Percentiles rank a stretch among this genome's conserved stretches.
phyloP scores from a whole-genome alignment of 352 stramenopile species.

The Globisporangium paddicum region DNA sequence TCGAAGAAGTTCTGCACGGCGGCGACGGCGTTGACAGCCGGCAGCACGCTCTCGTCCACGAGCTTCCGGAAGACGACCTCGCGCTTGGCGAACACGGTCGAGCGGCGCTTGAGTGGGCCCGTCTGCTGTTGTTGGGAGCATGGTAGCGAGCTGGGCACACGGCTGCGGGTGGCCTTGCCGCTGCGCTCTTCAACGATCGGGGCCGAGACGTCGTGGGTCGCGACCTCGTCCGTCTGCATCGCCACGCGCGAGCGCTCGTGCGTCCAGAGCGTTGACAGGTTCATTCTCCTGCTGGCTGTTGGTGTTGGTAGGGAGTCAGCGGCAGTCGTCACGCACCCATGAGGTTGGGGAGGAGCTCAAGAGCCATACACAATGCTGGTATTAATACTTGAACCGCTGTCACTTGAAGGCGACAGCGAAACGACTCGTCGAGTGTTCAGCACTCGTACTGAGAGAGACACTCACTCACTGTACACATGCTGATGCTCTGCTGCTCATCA shows the following conservation, averaged over 20 bases:
- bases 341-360: background rate
- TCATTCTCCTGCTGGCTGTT: constrained; percentile 21
- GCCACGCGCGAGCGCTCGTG: constrained; percentile 42
- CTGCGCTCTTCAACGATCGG: constrained; percentile 5
- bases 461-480: background rate
- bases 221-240: constrained; percentile 9
- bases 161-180: background rate
- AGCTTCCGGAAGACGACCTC: constrained; percentile 29
- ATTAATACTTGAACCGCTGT: background rate
- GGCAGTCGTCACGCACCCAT: background rate
- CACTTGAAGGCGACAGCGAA: background rate
- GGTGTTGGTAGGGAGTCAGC: background rate
- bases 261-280: constrained; percentile 47
- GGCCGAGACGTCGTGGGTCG: background rate
- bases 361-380: background rate
- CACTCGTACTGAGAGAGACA: background rate
- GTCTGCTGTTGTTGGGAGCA: constrained; percentile 14
- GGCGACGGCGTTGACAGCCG: background rate
- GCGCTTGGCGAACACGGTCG: constrained; percentile 14
- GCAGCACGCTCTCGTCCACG: constrained; percentile 32
- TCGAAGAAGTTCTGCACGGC: constrained; percentile 17
- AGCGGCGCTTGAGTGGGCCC: background rate
- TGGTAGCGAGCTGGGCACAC: background rate
- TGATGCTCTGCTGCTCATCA: background rate
- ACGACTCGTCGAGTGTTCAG: background rate